These are phyloP conservation scores for Colletotrichum sp. DNA, from an alignment of 2,329 filamentous ascomycete genomes.

Conservation along the genomic window DNA sequence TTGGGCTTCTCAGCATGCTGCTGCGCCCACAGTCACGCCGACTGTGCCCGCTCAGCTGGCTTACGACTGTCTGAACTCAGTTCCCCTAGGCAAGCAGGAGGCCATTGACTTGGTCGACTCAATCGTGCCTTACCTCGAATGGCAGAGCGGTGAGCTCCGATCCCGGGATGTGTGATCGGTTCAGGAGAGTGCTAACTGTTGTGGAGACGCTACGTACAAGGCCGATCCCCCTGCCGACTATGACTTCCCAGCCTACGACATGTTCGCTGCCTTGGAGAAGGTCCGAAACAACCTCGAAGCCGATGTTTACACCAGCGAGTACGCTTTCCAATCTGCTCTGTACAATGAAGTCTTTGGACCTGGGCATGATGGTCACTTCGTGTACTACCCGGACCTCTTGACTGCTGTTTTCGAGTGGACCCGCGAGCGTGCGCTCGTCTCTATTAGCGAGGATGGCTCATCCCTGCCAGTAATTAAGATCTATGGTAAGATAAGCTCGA, in stretches of 20 bases:
- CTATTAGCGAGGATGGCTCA: slow-evolving; percentile 37
- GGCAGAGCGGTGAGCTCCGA: slow-evolving; percentile 37
- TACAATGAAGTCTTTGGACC: slow-evolving; percentile 41
- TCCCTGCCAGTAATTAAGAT: slow-evolving; percentile 52
- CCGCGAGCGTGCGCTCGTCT: slow-evolving; percentile 43
- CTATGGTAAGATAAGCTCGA: slow-evolving; percentile 27
- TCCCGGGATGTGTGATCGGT: not conserved
- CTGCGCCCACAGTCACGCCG: not conserved
- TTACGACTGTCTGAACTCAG: slow-evolving; percentile 44
- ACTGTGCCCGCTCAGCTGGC: slow-evolving; percentile 40
- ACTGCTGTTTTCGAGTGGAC: slow-evolving; percentile 40
- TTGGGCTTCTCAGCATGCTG: not conserved
- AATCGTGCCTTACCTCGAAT: slow-evolving; percentile 44
- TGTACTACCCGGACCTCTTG: slow-evolving; percentile 44
- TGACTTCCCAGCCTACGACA: slow-evolving; percentile 45
- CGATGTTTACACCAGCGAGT: slow-evolving; percentile 41
- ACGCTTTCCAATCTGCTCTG: slow-evolving; percentile 44
- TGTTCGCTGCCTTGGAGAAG: slow-evolving; percentile 37
- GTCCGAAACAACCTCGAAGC: slow-evolving; percentile 34
- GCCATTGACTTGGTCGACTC: slow-evolving; percentile 43
- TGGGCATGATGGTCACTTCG: slow-evolving; percentile 46
- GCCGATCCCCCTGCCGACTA: slow-evolving; percentile 58
- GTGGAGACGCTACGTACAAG: slow-evolving; percentile 44
- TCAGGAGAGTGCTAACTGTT: not conserved
- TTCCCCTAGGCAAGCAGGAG: slow-evolving; percentile 41